A percentile compares a stretch with the other conserved stretches of the same genome.
Evolutionary conservation across 176 grass and related monocot genomes (phyloP).

Genomic region (Aegilops sharonensis): DNA sequence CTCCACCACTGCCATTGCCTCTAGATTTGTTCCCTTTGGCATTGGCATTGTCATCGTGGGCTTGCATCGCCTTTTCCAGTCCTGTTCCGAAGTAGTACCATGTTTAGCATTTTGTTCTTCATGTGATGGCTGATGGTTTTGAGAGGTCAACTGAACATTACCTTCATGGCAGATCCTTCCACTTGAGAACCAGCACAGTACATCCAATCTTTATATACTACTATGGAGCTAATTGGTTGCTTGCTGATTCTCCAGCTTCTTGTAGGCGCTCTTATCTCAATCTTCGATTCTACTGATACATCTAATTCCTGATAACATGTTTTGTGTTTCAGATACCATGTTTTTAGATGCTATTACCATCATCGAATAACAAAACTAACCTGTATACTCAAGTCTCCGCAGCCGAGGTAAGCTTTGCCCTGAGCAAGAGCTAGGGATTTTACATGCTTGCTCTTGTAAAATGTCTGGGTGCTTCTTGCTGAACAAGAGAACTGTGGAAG

Average conservation of each 20-base stretch:
- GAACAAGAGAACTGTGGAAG: slow-evolving; percentile 66
- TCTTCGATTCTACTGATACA: slow-evolving; percentile 47
- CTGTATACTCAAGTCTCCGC: slow-evolving; percentile 87
- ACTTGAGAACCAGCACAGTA: slow-evolving; percentile 77
- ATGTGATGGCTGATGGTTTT: slow-evolving; percentile 9
- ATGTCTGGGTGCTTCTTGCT: slow-evolving; percentile 69
- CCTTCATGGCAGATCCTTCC: slow-evolving; percentile 87
- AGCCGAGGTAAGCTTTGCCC: slow-evolving; percentile 91
- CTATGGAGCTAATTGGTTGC: slow-evolving; percentile 67
- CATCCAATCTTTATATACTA: slow-evolving; percentile 87
- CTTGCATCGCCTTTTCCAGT: slow-evolving; percentile 68
- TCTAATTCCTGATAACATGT: slow-evolving; percentile 76
- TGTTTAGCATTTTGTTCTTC: slow-evolving; percentile 1
- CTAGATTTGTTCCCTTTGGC: slow-evolving; percentile 53
- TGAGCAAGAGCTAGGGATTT: slow-evolving; percentile 71
- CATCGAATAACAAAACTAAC: slow-evolving; percentile 45
- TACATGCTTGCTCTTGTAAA: slow-evolving; percentile 82
- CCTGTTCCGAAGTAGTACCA: slow-evolving; percentile 41
- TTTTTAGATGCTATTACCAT: not conserved
- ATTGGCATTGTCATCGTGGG: slow-evolving; percentile 50
- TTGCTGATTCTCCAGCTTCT: slow-evolving; percentile 75
- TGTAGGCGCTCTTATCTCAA: slow-evolving; percentile 55
- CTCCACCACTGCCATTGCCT: slow-evolving; percentile 80
- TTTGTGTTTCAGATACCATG: slow-evolving; percentile 26
- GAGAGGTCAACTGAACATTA: slow-evolving; percentile 43